Percentiles rank a stretch among this genome's conserved stretches.
Conservation (phyloP, 2,329 filamentous ascomycete species). For the Trichoderma arundinaceum region DNA sequence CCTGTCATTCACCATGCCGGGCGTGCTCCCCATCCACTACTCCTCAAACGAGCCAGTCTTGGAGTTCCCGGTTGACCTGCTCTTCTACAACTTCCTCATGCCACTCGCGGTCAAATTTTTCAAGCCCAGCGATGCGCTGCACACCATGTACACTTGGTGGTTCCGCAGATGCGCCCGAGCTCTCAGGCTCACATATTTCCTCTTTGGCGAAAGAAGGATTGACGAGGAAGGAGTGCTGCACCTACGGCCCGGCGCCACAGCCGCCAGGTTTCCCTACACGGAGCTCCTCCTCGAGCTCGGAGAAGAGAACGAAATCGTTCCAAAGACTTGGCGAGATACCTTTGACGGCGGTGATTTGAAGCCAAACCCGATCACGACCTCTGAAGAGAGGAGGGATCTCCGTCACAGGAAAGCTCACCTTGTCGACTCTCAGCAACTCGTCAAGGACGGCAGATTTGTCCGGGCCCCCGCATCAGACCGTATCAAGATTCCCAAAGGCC, state of each 20-base stretch:
- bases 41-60: slow-evolving; percentile 89
- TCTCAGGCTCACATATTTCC: slow-evolving; percentile 85
- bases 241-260: slow-evolving; percentile 46
- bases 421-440: slow-evolving; percentile 58
- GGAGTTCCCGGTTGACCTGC: slow-evolving; percentile 90
- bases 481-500: slow-evolving; percentile 88
- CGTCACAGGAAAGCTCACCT: slow-evolving; percentile 52
- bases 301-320: slow-evolving; percentile 49
- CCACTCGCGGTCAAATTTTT: slow-evolving; percentile 84
- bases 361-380: slow-evolving; percentile 46
- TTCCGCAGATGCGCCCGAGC: slow-evolving; percentile 83
- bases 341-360: slow-evolving; percentile 57
- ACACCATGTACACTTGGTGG: slow-evolving; percentile 94
- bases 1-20: slow-evolving; percentile 69
- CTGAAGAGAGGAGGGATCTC: slow-evolving; percentile 46
- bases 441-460: slow-evolving; percentile 80
- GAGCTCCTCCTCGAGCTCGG: slow-evolving; percentile 55
- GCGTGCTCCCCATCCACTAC: slow-evolving; percentile 89
- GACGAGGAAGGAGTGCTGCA: slow-evolving; percentile 80
- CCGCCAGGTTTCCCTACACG: slow-evolving; percentile 47
- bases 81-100: slow-evolving; percentile 97
- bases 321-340: slow-evolving; percentile 63
- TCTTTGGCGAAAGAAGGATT: slow-evolving; percentile 80
- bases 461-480: slow-evolving; percentile 94
- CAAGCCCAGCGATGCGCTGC: slow-evolving; percentile 82